Evolutionary conservation across 257 asterid genomes (phyloP).

Genomic region (Solanum sitiens): DNA sequence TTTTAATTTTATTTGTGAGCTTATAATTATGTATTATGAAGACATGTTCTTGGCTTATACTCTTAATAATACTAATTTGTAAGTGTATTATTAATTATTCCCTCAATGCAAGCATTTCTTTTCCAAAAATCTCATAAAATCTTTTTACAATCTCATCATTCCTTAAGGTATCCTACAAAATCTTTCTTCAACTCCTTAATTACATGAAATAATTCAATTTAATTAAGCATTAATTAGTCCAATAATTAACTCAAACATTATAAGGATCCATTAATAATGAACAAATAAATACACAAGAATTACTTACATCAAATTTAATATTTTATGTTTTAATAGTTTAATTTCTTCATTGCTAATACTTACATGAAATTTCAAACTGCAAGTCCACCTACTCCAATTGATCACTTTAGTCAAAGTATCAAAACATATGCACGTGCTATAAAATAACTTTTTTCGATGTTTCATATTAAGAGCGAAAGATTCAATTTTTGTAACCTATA

Average conservation of each 20-base stretch:
- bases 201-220: neutral
- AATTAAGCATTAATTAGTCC: neutral
- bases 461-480: neutral
- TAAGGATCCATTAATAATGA: neutral
- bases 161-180: neutral
- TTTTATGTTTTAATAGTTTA: neutral
- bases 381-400: too few relatives aligned
- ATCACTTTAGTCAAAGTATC: neutral
- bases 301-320: neutral
- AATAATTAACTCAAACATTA: neutral
- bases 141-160: neutral
- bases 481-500: neutral
- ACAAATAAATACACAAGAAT: neutral
- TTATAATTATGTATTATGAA: neutral
- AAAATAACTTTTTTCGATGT: too few relatives aligned
- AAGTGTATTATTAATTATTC: neutral
- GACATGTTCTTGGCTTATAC: neutral
- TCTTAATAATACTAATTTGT: neutral
- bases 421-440: neutral
- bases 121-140: neutral
- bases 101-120: neutral
- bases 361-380: too few relatives aligned
- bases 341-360: neutral
- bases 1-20: neutral
- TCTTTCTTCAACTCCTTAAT: neutral